phyloP scores from a whole-genome alignment of 2,329 filamentous ascomycete genomes.

The Whalleya microplaca region DNA sequence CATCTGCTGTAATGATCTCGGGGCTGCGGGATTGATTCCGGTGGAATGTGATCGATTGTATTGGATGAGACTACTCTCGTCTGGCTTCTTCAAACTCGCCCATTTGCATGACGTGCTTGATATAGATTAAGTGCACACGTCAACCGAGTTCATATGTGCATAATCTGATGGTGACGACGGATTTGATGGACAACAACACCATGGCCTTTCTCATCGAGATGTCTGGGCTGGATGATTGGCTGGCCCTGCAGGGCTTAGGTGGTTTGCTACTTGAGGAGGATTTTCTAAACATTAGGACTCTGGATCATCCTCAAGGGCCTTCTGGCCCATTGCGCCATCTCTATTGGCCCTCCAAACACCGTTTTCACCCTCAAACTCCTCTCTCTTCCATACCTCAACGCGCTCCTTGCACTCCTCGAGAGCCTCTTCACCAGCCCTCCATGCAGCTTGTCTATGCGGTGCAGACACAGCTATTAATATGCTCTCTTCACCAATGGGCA shows the following conservation, averaged over 20 bases:
- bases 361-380: constrained; percentile 80
- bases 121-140: too few relatives aligned
- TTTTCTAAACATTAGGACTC: not conserved
- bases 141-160: too few relatives aligned
- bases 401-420: constrained; percentile 82
- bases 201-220: too few relatives aligned
- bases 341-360: constrained; percentile 88
- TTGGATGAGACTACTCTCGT: too few relatives aligned
- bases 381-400: constrained; percentile 95
- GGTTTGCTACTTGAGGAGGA: not conserved
- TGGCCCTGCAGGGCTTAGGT: not conserved
- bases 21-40: too few relatives aligned
- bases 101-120: too few relatives aligned
- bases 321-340: constrained; percentile 67
- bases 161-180: too few relatives aligned
- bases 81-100: too few relatives aligned
- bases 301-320: constrained; percentile 38
- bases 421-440: constrained; percentile 86
- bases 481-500: constrained; percentile 90
- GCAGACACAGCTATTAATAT: constrained; percentile 87
- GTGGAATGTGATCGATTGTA: too few relatives aligned
- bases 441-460: constrained; percentile 82
- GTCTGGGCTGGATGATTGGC: too few relatives aligned
- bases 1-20: too few relatives aligned
- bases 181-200: too few relatives aligned